Conservation (phyloP, 352 stramenopile genomes). For the Phytophthora melonis region DNA sequence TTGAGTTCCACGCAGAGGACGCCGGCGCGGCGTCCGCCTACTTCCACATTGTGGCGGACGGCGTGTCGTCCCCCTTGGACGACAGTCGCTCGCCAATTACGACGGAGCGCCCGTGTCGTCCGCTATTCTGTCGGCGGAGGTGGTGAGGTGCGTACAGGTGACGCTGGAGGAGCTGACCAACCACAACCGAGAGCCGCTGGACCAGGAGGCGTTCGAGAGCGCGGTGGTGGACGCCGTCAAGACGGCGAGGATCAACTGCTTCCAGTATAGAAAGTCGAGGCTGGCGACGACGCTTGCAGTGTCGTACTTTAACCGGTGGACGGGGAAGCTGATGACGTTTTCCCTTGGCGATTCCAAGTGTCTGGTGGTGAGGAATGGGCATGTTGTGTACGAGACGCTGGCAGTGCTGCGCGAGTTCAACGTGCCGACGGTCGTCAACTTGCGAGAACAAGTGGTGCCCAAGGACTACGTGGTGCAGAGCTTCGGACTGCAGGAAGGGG, state of each 20-base stretch:
- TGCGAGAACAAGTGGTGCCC: slow-evolving; percentile 51
- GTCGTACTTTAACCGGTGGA: slow-evolving; percentile 80
- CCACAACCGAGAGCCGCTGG: slow-evolving; percentile 52
- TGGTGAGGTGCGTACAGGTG: slow-evolving; percentile 60
- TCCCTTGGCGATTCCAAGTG: slow-evolving; percentile 85
- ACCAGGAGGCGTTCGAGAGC: slow-evolving; percentile 53
- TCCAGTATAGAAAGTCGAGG: slow-evolving; percentile 62
- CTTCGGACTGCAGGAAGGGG: slow-evolving; percentile 57
- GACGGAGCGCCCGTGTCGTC: slow-evolving; percentile 60
- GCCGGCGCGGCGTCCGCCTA: slow-evolving; percentile 58
- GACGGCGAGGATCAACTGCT: slow-evolving; percentile 67
- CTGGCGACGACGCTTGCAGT: slow-evolving; percentile 77
- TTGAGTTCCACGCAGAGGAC: slow-evolving; percentile 80
- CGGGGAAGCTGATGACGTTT: slow-evolving; percentile 67
- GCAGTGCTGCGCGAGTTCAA: slow-evolving; percentile 84
- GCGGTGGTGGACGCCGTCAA: slow-evolving; percentile 64
- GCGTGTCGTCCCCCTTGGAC: slow-evolving; percentile 69
- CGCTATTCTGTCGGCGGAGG: slow-evolving; percentile 56
- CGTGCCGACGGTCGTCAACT: slow-evolving; percentile 79
- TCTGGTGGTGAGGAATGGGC: slow-evolving; percentile 59
- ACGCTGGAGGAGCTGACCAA: slow-evolving; percentile 69
- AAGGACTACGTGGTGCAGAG: slow-evolving; percentile 80
- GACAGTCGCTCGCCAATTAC: slow-evolving; percentile 35
- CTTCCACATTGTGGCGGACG: slow-evolving; percentile 85
- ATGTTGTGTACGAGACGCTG: slow-evolving; percentile 72